Evolutionary conservation across 176 grass and related monocot genomes (phyloP), one percentile per base, ranked within the genome.

Genomic region (Areca catechu): DNA sequence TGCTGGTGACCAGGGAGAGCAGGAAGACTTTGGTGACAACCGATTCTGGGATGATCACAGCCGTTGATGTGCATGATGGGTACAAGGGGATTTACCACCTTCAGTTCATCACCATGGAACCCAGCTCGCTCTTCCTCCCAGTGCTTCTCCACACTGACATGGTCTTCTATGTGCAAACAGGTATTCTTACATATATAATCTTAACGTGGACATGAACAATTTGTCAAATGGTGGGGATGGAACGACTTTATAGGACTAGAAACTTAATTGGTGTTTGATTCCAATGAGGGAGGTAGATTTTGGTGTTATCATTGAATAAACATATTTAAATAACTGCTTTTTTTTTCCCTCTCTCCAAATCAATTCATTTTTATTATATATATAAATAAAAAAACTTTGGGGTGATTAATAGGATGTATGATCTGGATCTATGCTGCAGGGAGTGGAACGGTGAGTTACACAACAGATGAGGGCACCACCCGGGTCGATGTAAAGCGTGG

Each of bases 51-150:
- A 37, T 21, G 54, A 80, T 98, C 21, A 80, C 78, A 16, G 81
- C 84, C 48, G 54, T 77, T 28, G 81, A 92, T 52, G 84, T 92
- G 23, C 76, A 74, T 19, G 93, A 88, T 72, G 83, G 69, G 3
- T 60, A 57, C 14, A 57, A 78, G 19, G 48, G 69, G 0, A 47
- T 24, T 48, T 92, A 88, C 73, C 78, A 76, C 68, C 78, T 97
- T 16, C 83, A 92, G 73, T 92, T 92, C 71, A 92, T 98, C 57
- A 77, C 81, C 52, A 80, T 98, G 93, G 84, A 91, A 5, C 83
- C 93, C 24, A 61, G 66, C 48, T 73, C 93, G 24, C 72, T 92
- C 50, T 92, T 98, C 43, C 76, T 92, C 12, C 87, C 87, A 16
- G 84, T 98, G 54, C 81, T 85, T 43, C 81, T 92, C 19, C 93